A percentile compares a stretch with the other conserved stretches of the same genome.
These are phyloP conservation scores for Saccharum hybrid DNA, from an alignment of 202 grass and related monocot genomes.

Conservation along the genomic window DNA sequence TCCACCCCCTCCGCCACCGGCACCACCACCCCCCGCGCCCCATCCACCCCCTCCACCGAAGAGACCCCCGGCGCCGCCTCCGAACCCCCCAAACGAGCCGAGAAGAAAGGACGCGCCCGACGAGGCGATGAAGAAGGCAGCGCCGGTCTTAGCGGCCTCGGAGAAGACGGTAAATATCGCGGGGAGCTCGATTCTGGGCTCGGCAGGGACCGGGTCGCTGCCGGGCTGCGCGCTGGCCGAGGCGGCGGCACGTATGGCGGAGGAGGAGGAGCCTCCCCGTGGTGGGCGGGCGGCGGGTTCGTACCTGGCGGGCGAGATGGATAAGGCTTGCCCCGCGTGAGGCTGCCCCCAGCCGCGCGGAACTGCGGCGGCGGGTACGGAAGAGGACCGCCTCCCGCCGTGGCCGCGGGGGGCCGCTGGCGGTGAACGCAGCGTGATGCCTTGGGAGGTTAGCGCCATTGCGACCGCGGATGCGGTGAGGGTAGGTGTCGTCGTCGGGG, in stretches of 20 bases:
- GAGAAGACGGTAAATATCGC: constrained; percentile 42
- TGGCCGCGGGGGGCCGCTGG: constrained; percentile 35
- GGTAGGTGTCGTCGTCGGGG: not conserved
- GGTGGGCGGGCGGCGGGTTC: constrained; percentile 16
- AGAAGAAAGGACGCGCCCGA: constrained; percentile 54
- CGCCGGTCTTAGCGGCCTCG: constrained; percentile 43
- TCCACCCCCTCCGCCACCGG: constrained; percentile 49
- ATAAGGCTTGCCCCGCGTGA: constrained; percentile 37
- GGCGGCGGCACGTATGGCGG: constrained; percentile 37
- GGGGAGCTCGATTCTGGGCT: constrained; percentile 42
- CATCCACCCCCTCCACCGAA: constrained; percentile 52
- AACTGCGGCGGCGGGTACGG: constrained; percentile 37
- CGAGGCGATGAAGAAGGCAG: constrained; percentile 61
- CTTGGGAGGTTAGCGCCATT: constrained; percentile 59
- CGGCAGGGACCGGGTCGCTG: constrained; percentile 31
- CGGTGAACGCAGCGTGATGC: constrained; percentile 53
- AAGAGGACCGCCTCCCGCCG: constrained; percentile 29
- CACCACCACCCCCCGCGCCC: constrained; percentile 53
- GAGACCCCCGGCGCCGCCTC: constrained; percentile 46
- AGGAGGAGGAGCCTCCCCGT: not conserved
- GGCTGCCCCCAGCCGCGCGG: constrained; percentile 16
- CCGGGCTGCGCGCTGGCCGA: constrained; percentile 40
- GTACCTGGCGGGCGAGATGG: constrained; percentile 38
- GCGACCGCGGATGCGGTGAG: constrained; percentile 32
- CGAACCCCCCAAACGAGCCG: constrained; percentile 55